Evolutionary conservation across 83 land plant genomes (phyloP), one percentile per base, ranked within the genome.

Genomic region (Larix sibirica): DNA sequence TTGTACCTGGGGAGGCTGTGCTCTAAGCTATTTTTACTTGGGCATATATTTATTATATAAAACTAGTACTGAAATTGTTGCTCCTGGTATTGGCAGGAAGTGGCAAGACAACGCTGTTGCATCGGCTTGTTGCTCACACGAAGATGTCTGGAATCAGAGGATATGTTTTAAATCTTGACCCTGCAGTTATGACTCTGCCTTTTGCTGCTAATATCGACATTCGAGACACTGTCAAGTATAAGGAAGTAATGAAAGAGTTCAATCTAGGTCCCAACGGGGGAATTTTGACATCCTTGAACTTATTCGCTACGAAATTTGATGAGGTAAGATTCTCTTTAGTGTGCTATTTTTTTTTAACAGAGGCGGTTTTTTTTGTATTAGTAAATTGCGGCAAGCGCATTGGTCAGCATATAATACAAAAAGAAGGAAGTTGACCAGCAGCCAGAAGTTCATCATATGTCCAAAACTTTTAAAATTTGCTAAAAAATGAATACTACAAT

Each of bases 241-340:
- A 98, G 90, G 98, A 98, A 67, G 99, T 98, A 24, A 98, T 98
- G 99, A 96, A 96, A 85, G 99, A 98, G 80, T 96, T 91, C 84
- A 93, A 93, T 84, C 94, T 98, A 38, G 99, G 99, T 42, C 99
- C 99, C 21, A 98, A 98, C 89, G 99, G 99, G 18, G 99, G 94
- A 67, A 98, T 96, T 77, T 83, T 98, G 64, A 98, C 99, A 9
- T 95, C 99, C 5, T 90, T 98, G 17, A 98, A 98, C 83, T 89
- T 98, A 64, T 98, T 98, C 82, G 91, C 99, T 2, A 98, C 99
- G 56, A 96, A 96, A 85, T 93, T 98, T 88, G 95, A 98, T 81
- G 98, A 98, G 99, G 99, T 92, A 33, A 61, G 77, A 61, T 54
- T 16, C 3, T 54, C 14, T 54, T 54, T 13, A 54, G 13, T 54